These are phyloP conservation scores for Pythium biforme DNA, from an alignment of 352 stramenopile species.

Conservation along the genomic window DNA sequence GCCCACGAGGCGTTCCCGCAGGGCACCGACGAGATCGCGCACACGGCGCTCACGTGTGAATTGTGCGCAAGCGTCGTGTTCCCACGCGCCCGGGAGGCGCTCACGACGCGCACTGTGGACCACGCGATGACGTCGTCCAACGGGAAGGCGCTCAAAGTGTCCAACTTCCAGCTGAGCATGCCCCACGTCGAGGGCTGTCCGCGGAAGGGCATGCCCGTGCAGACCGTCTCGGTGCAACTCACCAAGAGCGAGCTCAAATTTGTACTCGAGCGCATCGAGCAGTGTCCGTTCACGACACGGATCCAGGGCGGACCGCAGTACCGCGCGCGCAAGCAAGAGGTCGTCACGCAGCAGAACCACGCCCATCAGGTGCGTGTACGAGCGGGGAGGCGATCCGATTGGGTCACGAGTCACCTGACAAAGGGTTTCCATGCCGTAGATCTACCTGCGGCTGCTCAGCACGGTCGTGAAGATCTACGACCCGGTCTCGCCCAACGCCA, in stretches of 20 bases:
- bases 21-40: constrained; percentile 64
- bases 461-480: constrained; percentile 62
- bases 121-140: constrained; percentile 52
- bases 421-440: constrained; percentile 32
- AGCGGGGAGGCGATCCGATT: no score
- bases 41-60: constrained; percentile 75
- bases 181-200: constrained; percentile 82
- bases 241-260: constrained; percentile 89
- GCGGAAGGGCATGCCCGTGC: constrained; percentile 80
- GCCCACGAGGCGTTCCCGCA: constrained; percentile 66
- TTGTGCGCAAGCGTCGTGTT: constrained; percentile 74
- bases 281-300: constrained; percentile 54
- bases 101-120: constrained; percentile 56
- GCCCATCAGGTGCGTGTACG: constrained; percentile 57
- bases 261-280: constrained; percentile 72
- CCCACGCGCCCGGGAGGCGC: constrained; percentile 57
- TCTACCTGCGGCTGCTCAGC: constrained; percentile 67
- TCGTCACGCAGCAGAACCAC: constrained; percentile 72
- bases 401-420: neutral
- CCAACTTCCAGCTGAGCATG: constrained; percentile 88
- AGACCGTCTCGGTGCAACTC: constrained; percentile 61
- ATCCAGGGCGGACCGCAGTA: constrained; percentile 71
- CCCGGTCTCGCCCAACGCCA: constrained; percentile 37
- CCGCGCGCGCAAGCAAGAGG: constrained; percentile 42
- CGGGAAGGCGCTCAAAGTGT: constrained; percentile 69